These are phyloP conservation scores for Mycosphaerella sp. DNA, from an alignment of 2,329 filamentous ascomycete species.

Conservation along the genomic window DNA sequence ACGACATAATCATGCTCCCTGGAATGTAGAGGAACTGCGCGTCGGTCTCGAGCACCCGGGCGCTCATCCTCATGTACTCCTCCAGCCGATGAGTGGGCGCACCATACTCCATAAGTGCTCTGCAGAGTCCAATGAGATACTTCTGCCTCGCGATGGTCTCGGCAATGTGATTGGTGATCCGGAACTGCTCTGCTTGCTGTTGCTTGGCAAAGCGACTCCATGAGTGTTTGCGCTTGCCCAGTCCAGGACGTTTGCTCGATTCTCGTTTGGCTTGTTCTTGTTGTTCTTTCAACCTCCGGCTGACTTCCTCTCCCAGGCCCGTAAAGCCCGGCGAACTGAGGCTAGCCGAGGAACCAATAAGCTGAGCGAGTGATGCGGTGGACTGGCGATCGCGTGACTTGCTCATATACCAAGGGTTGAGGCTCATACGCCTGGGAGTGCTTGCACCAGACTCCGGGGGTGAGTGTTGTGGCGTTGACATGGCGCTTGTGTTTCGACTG, in stretches of 20 bases:
- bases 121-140: constrained; percentile 78
- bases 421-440: constrained; percentile 32
- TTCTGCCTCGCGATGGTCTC: constrained; percentile 70
- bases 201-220: constrained; percentile 33
- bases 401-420: constrained; percentile 34
- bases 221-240: constrained; percentile 24
- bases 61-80: constrained; percentile 85
- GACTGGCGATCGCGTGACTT: constrained; percentile 34
- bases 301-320: constrained; percentile 40
- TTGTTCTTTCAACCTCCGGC: constrained; percentile 35
- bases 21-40: constrained; percentile 86
- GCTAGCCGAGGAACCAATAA: constrained; percentile 41
- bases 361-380: constrained; percentile 37
- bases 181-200: constrained; percentile 46
- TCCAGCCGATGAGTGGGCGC: constrained; percentile 87
- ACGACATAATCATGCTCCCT: constrained; percentile 90
- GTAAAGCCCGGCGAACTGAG: constrained; percentile 38
- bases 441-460: constrained; percentile 40
- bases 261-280: constrained; percentile 33
- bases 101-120: constrained; percentile 80
- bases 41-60: constrained; percentile 81
- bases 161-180: constrained; percentile 56
- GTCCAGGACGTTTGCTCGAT: constrained; percentile 32
- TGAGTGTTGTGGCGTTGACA: constrained; percentile 35
- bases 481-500: constrained; percentile 14